Conservation (phyloP, 208 protist genomes). For the Crithidia bombi region DNA sequence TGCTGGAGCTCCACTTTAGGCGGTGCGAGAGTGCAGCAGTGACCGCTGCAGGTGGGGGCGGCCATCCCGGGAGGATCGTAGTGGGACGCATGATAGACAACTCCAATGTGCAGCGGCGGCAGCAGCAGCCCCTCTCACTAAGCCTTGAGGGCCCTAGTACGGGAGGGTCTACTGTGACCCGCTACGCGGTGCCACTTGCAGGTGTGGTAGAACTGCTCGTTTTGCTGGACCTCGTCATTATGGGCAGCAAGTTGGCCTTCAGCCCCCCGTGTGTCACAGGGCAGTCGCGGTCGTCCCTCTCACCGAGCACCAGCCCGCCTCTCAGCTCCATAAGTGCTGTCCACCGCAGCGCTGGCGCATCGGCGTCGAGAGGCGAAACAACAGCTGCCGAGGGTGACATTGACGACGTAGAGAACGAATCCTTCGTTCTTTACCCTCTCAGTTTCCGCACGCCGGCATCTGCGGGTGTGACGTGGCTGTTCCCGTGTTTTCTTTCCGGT, state of each 20-base stretch:
- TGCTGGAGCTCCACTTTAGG: constrained; percentile 32
- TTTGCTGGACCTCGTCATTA: constrained; percentile 33
- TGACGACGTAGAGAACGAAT: constrained; percentile 34
- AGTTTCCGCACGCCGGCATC: constrained; percentile 53
- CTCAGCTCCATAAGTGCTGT: background rate
- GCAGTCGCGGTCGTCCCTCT: background rate
- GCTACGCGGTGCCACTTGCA: constrained; percentile 27
- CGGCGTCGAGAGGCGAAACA: background rate
- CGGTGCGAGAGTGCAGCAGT: background rate
- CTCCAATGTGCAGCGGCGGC: background rate
- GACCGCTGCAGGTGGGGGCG: background rate
- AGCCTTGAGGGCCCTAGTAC: background rate
- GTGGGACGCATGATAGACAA: constrained; percentile 7
- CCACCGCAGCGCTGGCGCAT: background rate
- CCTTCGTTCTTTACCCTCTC: constrained; percentile 70
- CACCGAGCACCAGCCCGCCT: background rate
- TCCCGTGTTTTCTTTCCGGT: constrained; percentile 68
- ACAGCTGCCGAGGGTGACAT: background rate
- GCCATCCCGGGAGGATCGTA: background rate
- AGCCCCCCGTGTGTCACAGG: background rate
- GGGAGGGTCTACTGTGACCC: background rate
- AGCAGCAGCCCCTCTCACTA: background rate
- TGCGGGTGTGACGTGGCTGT: constrained; percentile 54
- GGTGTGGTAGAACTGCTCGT: constrained; percentile 31
- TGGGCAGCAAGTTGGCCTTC: constrained; percentile 31